Evolutionary conservation across 1,139 yeast genomes (phyloP), one percentile per base, ranked within the genome.

Genomic region (Taphrina sp.): DNA sequence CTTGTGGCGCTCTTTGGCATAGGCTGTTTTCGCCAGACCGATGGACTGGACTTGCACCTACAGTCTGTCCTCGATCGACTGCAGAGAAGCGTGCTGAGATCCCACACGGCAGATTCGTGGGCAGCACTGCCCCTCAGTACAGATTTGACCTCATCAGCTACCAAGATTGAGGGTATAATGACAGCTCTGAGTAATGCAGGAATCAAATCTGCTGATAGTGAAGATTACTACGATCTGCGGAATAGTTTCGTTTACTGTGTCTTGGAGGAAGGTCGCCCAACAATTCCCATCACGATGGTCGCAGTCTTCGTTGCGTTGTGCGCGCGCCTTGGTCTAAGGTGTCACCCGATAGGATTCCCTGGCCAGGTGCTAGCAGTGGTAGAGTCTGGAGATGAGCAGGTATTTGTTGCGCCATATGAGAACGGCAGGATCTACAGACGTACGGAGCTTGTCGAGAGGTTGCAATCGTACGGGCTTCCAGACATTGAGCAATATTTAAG

Each of bases 231-330:
- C 29, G 42, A 46, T 17, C 2, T 46, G 16, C 43, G 42, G 10
- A 46, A 46, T 31, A 46, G 52, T 29, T 46, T 46, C 37, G 12
- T 46, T 19, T 46, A 36, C 14, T 28, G 43, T 10, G 44, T 37
- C 3, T 23, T 46, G 41, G 19, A 28, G 14, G 52, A 46, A 10
- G 16, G 24, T 3, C 26, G 28, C 3, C 52, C 52, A 3, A 28
- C 52, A n/a, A 36, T 46, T 22, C 52, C 52, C 29, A 46, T 46
- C n/a, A 37, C 42, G 5, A 35, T 46, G 43, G 43, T 35, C 7
- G 43, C 42, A 26, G 37, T 46, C 26, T 46, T 46, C n/a, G 41
- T 36, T 16, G 52, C 44, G 5, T 2, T 46, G 12, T 24, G 34
- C 7, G 28, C 43, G 16, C 41, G 42, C 17, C 34, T 46, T 5